Base-by-base conservation (phyloP, 1,284 basidiomycete species). In the Ustilago sp. region DNA sequence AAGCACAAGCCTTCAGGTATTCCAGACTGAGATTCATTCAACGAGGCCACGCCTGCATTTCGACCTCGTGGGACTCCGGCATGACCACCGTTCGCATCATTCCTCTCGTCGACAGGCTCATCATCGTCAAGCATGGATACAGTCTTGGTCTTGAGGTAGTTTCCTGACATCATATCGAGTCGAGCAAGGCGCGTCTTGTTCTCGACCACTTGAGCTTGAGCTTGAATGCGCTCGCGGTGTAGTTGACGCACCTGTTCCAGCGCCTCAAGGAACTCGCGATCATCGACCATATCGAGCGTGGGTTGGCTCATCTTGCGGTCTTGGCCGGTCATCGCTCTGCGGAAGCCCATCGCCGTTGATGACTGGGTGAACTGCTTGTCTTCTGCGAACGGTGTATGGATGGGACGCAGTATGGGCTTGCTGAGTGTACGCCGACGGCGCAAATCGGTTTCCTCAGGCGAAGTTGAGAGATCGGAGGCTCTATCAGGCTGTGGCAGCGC, bases 211-310 rank as follows among this genome's bases (percentile, higher is more conserved):
- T 65, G 65, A 23, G 66, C 71, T 50, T 69, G 58, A 32, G 63
- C 71, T 31, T 74, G 65, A 28, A 83, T 71, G 9, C 81, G 79
- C 43, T 80, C 74, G 50, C 74, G 69, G 38, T 83, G 73, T 51
- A 74, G 45, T 11, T 61, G 50, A 15, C 82, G 77, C 9, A 83
- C 80, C 19, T 80, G 69, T 63, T 83, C 82, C 15, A 83, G 67
- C 19, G 79, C 82, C 61, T 76, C 64, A 35, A 83, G 66, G 66
- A 83, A 83, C 65, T 83, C 82, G 50, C 52, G 66, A 54, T 83
- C 82, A 41, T 83, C 82, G 13, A 74, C 77, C 57, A 83, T 83
- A 51, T 75, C 80, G 41, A 83, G 76, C 58, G 81, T 80, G 9
- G 80, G 78, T 53, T 81, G 80, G 61, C 80, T 77, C 73, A 74